Conservation (phyloP, 345 rosid species). For the Linum lewisii region DNA sequence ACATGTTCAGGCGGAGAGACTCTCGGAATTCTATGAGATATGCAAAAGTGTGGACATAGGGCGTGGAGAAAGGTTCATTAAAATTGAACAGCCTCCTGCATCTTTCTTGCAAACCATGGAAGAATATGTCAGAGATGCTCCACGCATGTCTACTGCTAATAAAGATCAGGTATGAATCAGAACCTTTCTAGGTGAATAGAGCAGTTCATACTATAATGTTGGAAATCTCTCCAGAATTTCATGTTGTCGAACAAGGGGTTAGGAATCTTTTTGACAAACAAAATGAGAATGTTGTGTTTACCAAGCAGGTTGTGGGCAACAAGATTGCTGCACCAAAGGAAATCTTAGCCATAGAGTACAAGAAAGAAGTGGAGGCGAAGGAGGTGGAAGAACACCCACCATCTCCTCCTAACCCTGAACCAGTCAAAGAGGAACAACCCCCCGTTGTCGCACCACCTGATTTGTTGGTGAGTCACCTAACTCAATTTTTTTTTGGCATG, state of each 20-base stretch:
- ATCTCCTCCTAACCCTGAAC: slow-evolving; percentile 51
- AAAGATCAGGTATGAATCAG: slow-evolving; percentile 60
- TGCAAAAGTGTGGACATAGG: slow-evolving; percentile 81
- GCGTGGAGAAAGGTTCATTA: slow-evolving; percentile 68
- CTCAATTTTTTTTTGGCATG: background rate
- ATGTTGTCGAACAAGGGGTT: background rate
- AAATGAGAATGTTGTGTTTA: background rate
- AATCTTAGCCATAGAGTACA: slow-evolving; percentile 68
- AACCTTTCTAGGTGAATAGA: background rate
- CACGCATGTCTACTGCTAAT: slow-evolving; percentile 39
- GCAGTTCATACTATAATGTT: no score
- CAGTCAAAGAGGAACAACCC: slow-evolving; percentile 41
- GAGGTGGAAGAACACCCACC: slow-evolving; percentile 44
- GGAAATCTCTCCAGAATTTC: background rate
- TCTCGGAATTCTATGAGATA: slow-evolving; percentile 89
- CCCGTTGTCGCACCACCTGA: slow-evolving; percentile 65
- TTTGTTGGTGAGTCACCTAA: slow-evolving; percentile 45
- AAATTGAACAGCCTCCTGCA: slow-evolving; percentile 93
- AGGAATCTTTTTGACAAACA: background rate
- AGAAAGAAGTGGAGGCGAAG: slow-evolving; percentile 38
- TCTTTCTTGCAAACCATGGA: slow-evolving; percentile 98
- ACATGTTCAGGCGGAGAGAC: slow-evolving; percentile 66
- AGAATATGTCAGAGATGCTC: slow-evolving; percentile 88
- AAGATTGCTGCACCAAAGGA: slow-evolving; percentile 65
- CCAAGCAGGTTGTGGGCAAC: slow-evolving; percentile 26